Base-by-base conservation (phyloP, 345 rosid genomes). In the Populus nigra region DNA sequence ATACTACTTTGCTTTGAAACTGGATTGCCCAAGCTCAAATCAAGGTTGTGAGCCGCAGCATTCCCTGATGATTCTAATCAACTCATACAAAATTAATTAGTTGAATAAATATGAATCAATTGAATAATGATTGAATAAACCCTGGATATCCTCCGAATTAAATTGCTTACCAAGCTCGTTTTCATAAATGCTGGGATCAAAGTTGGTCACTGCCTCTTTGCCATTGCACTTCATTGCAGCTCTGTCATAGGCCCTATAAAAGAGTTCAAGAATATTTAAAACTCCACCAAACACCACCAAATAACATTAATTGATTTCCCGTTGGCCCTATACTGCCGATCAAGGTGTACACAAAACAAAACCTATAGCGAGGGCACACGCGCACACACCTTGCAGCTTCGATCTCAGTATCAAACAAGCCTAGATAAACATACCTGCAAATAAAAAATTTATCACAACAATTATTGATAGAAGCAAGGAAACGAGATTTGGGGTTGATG, bases 171-270 rank as follows among this genome's bases (percentile, higher is more conserved):
- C 91, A 57, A 86, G 89, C 81, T 90, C 94, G 39, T 86, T 86
- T 15, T 91, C 92, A 50, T 96, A 96, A 63, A 92, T 80, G 88
- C 85, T 89, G 10, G 94, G 96, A 84, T 92, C 99, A 74, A 96
- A 96, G 72, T 96, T 93, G 23, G 97, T 96, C 62, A 93, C 97
- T 22, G 98, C 97, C 27, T 93, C 99, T 84, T 93, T 96, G 36
- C 99, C 99, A 78, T 92, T 93, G 74, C 90, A 90, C 84, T 91
- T 96, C 20, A 96, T 93, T 39, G 99, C 98, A 41, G 97, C 99
- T 84, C 86, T 93, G 78, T 96, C 97, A 79, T 90, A 92, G 77
- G 94, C 91, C 83, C 97, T 91, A 78, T 43, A 72, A 45, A 17
- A 67, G 50, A 33, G 36, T 66, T 5, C 7, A 73, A 63, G 35